Conservation (phyloP, 495 filamentous ascomycete species). For the Penicillium crystallinum region DNA sequence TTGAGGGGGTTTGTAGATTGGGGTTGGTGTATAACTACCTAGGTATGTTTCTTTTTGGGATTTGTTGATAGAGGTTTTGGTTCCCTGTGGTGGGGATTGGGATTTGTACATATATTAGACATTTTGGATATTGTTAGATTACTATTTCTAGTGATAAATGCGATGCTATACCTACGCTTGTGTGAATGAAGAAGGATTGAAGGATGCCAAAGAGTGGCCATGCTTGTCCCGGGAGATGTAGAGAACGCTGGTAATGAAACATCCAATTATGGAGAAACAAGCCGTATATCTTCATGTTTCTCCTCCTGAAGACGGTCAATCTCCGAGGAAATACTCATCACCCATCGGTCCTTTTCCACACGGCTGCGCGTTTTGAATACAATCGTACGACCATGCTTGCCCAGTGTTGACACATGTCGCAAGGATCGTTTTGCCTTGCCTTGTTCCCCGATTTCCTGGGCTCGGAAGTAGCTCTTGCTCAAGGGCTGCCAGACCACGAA, state of each 20-base stretch:
- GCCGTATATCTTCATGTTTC: constrained; percentile 53
- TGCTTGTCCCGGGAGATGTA: background rate
- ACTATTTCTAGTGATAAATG: constrained; percentile 14
- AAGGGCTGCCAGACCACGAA: constrained; percentile 71
- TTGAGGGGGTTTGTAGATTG: constrained; percentile 2
- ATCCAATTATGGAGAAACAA: constrained; percentile 36
- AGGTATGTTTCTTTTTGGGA: background rate
- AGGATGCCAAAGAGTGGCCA: too few species aligned
- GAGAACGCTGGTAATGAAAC: background rate
- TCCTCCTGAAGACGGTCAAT: constrained; percentile 63
- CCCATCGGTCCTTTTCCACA: constrained; percentile 72
- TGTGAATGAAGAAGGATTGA: too few species aligned
- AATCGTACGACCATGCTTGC: constrained; percentile 58
- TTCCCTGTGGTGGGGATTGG: background rate
- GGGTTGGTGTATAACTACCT: too few species aligned
- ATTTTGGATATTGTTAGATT: constrained; percentile 20
- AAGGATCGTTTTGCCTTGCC: constrained; percentile 39
- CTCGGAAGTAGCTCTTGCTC: constrained; percentile 54
- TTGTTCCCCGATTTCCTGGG: constrained; percentile 40
- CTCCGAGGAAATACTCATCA: constrained; percentile 65
- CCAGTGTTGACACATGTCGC: constrained; percentile 52
- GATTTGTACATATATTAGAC: constrained; percentile 6
- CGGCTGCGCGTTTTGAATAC: constrained; percentile 69
- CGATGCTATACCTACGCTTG: background rate
- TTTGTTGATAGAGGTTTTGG: background rate